Conservation (phyloP, 495 filamentous ascomycete species). For the Xeromyces bisporus region DNA sequence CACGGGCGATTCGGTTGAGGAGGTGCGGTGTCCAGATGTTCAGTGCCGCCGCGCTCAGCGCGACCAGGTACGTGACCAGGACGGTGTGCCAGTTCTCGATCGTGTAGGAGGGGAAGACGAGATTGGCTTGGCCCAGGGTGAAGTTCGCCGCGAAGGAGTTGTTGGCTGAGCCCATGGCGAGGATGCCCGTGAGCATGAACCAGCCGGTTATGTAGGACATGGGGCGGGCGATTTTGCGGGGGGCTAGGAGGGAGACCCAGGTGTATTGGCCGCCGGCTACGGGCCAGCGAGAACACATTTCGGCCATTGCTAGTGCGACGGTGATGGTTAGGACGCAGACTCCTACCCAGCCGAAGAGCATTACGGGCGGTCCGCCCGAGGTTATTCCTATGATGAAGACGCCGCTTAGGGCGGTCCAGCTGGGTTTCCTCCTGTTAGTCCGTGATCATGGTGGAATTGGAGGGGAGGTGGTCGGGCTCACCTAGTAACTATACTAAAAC, state of each 20-base stretch:
- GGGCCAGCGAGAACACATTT: constrained; percentile 39
- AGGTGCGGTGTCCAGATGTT: constrained; percentile 36
- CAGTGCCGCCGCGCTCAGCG: constrained; percentile 22
- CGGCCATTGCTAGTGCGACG: constrained; percentile 41
- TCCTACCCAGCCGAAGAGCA: constrained; percentile 39
- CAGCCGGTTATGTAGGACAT: constrained; percentile 35
- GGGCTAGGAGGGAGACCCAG: constrained; percentile 39
- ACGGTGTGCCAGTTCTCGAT: constrained; percentile 43
- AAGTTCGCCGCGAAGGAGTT: constrained; percentile 41
- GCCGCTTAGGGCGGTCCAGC: constrained; percentile 39
- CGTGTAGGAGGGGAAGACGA: constrained; percentile 32
- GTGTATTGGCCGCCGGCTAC: constrained; percentile 39
- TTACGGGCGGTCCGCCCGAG: constrained; percentile 38
- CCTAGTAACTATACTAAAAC: constrained; percentile 41
- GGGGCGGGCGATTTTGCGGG: constrained; percentile 29
- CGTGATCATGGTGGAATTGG: neutral
- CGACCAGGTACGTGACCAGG: constrained; percentile 33
- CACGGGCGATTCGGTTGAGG: constrained; percentile 34
- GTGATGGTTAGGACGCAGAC: constrained; percentile 32
- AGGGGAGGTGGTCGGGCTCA: constrained; percentile 3
- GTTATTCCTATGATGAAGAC: constrained; percentile 39
- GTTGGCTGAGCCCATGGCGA: constrained; percentile 39
- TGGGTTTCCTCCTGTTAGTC: constrained; percentile 4
- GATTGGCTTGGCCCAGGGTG: constrained; percentile 36
- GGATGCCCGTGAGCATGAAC: constrained; percentile 36